Conservation (phyloP, 2,329 filamentous ascomycete species). For the Camillea tinctor region DNA sequence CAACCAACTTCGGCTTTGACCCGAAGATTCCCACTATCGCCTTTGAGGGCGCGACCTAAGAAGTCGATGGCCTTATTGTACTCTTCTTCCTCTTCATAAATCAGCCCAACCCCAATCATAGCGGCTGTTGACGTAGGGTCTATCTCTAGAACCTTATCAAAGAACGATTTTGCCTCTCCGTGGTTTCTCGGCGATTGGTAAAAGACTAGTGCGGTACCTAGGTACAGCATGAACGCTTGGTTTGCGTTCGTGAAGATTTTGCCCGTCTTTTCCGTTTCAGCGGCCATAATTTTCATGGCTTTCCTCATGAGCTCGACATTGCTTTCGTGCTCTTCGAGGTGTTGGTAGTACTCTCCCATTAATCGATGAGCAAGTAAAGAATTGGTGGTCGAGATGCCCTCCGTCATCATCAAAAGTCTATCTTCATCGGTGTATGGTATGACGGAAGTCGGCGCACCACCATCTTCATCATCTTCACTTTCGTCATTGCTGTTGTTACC, state of each 20-base stretch:
- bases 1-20: constrained; percentile 87
- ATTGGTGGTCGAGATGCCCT: constrained; percentile 63
- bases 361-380: constrained; percentile 83
- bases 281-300: constrained; percentile 60
- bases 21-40: constrained; percentile 71
- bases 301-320: constrained; percentile 78
- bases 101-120: constrained; percentile 84
- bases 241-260: constrained; percentile 65
- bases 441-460: constrained; percentile 52
- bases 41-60: constrained; percentile 69
- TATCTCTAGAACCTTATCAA: constrained; percentile 75
- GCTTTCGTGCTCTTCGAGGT: constrained; percentile 80
- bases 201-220: constrained; percentile 86
- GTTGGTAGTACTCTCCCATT: constrained; percentile 78
- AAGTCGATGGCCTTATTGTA: constrained; percentile 80
- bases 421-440: constrained; percentile 71
- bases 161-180: constrained; percentile 80
- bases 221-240: constrained; percentile 72
- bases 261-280: constrained; percentile 66
- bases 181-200: constrained; percentile 90
- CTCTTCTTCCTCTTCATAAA: constrained; percentile 91
- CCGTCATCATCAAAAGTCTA: constrained; percentile 75
- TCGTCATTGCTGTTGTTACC: constrained; percentile 47
- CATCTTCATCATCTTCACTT: constrained; percentile 58
- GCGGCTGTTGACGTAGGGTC: constrained; percentile 77